Percentiles rank a stretch among this genome's conserved stretches.
Evolutionary conservation across 1,284 basidiomycete genomes (phyloP).

Genomic region (Pascua guehoae): DNA sequence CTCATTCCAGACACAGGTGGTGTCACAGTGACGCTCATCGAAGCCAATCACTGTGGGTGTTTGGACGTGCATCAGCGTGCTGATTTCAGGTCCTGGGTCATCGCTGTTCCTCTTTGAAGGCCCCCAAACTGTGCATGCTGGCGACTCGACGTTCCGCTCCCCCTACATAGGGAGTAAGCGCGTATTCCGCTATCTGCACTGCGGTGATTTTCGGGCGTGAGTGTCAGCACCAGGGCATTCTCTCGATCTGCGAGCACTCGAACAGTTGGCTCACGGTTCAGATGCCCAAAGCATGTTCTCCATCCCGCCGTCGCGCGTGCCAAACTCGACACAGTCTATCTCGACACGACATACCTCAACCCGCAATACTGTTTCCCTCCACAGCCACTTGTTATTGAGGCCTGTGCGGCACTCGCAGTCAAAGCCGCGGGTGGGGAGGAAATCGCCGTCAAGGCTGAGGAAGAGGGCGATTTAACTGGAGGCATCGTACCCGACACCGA

Average conservation of each 20-base stretch:
- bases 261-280: constrained; percentile 29
- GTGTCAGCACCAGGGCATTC: constrained; percentile 5
- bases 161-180: constrained; percentile 65
- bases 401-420: constrained; percentile 76
- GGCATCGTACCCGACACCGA: too few relatives aligned
- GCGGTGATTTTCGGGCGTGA: constrained; percentile 85
- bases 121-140: constrained; percentile 78
- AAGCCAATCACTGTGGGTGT: constrained; percentile 86
- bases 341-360: constrained; percentile 95
- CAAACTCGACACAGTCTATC: constrained; percentile 78
- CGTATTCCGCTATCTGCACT: constrained; percentile 86
- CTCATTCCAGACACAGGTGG: constrained; percentile 77
- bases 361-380: constrained; percentile 93
- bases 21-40: constrained; percentile 86
- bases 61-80: not conserved
- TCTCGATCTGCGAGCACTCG: too few relatives aligned
- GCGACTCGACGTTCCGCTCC: constrained; percentile 70
- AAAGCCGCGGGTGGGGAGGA: constrained; percentile 34
- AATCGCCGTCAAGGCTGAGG: constrained; percentile 31
- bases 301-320: constrained; percentile 78
- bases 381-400: constrained; percentile 84
- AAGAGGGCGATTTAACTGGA: constrained; percentile 1
- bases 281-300: constrained; percentile 69
- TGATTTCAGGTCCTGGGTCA: constrained; percentile 70
- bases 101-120: constrained; percentile 93